These are phyloP conservation scores for Stachybotrys chartarum DNA, from an alignment of 2,329 filamentous ascomycete genomes.

Conservation along the genomic window DNA sequence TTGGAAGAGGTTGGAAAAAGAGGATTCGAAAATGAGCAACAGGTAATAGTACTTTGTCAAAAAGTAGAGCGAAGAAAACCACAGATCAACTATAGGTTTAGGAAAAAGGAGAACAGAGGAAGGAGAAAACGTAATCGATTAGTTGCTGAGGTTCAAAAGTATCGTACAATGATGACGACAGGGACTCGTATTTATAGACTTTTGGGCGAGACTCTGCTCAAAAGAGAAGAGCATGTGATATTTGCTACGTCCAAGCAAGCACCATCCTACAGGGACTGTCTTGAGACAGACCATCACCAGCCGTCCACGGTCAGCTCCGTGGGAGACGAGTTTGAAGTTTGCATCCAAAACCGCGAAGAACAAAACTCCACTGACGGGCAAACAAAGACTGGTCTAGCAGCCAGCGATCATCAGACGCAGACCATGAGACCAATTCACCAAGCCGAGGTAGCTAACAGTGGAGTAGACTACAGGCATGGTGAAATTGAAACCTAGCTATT, in stretches of 20 bases:
- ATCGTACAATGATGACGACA: neutral
- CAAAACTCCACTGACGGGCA: neutral
- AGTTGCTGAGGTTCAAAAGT: neutral
- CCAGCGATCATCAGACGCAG: neutral
- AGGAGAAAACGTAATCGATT: neutral
- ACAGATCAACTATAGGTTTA: neutral
- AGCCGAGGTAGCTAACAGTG: neutral
- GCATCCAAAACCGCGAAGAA: neutral
- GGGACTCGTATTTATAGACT: neutral
- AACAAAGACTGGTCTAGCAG: neutral
- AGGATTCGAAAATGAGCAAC: neutral
- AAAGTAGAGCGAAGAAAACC: neutral
- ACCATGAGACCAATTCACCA: neutral
- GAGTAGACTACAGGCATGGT: neutral
- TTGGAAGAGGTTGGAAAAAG: neutral
- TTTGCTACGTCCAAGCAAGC: neutral
- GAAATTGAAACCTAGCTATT: neutral
- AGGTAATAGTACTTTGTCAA: neutral
- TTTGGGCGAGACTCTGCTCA: neutral
- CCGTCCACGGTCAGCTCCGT: neutral
- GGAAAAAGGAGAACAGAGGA: neutral
- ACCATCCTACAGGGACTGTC: neutral
- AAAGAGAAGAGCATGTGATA: neutral
- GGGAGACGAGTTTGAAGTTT: neutral
- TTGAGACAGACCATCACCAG: neutral